These are phyloP conservation scores for Nidularia pulvinata DNA, from an alignment of 768 basidiomycete species.

Conservation along the genomic window DNA sequence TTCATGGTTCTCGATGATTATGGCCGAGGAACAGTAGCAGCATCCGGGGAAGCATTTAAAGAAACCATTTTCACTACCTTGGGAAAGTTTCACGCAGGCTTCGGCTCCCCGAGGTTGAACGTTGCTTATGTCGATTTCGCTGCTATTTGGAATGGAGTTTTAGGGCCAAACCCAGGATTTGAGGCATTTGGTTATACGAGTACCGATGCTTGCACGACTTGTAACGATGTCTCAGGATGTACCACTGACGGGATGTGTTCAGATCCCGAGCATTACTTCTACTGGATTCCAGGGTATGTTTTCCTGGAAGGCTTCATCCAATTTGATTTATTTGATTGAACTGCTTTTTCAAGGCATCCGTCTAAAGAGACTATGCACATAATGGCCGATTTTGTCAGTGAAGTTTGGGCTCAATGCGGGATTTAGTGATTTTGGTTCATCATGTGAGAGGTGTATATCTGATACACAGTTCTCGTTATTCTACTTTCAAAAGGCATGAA, in stretches of 20 bases:
- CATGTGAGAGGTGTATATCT: too few species aligned
- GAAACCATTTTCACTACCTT: conserved; percentile 44
- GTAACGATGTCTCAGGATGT: conserved; percentile 24
- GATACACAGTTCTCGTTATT: too few species aligned
- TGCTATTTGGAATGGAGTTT: conserved; percentile 49
- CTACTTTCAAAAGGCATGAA: too few species aligned
- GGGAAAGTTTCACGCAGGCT: conserved; percentile 23
- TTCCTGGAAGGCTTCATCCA: neutral
- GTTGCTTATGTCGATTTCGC: conserved; percentile 47
- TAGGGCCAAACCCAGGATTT: conserved; percentile 40
- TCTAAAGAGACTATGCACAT: conserved; percentile 46
- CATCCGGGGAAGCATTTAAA: conserved; percentile 44
- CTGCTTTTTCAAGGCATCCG: conserved; percentile 37
- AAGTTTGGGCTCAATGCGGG: neutral
- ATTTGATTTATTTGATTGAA: neutral
- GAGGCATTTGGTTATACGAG: conserved; percentile 48
- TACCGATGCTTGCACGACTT: conserved; percentile 23
- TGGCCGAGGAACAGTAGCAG: conserved; percentile 38
- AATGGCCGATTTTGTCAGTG: conserved; percentile 42
- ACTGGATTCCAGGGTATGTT: conserved; percentile 49
- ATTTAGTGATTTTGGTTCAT: too few species aligned
- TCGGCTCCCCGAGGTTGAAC: conserved; percentile 22
- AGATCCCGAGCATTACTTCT: conserved; percentile 49
- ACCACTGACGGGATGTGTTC: conserved; percentile 28
- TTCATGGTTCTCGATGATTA: conserved; percentile 53